phyloP scores from a whole-genome alignment of 1,284 basidiomycete genomes.

The Apiotrichum laibachii region DNA sequence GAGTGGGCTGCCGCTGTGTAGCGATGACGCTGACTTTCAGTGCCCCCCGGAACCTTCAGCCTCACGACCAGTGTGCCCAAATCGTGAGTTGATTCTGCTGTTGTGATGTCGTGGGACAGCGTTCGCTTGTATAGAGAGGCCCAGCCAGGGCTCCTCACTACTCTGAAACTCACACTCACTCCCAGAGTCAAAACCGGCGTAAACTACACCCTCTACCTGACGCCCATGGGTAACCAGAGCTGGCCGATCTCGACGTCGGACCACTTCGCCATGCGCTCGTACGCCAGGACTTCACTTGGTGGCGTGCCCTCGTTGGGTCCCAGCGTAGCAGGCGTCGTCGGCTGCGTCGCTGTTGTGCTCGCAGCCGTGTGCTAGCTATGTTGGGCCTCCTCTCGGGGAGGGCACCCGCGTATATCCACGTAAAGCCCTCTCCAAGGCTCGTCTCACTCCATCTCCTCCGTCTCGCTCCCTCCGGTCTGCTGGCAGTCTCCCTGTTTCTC shows the following conservation, averaged over 20 bases:
- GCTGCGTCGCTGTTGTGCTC: no score
- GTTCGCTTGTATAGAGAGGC: no score
- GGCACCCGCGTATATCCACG: no score
- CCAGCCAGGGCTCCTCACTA: background rate
- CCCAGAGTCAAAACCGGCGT: background rate
- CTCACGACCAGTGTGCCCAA: background rate
- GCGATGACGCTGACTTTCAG: background rate
- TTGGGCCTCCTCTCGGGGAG: no score
- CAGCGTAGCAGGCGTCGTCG: no score
- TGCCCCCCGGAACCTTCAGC: background rate
- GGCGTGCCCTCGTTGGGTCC: no score
- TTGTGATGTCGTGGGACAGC: background rate
- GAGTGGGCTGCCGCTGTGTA: background rate
- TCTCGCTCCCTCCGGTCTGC: no score
- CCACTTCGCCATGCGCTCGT: background rate
- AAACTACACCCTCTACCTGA: background rate
- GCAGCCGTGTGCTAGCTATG: no score
- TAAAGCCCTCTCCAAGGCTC: no score
- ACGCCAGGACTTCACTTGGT: no score
- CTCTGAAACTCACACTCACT: background rate
- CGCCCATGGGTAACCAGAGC: background rate
- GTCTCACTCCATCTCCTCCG: no score
- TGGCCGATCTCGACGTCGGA: background rate
- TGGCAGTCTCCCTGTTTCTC: no score
- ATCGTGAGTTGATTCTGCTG: background rate